Conservation (phyloP, 2,329 filamentous ascomycete species). For the Didymella exigua region DNA sequence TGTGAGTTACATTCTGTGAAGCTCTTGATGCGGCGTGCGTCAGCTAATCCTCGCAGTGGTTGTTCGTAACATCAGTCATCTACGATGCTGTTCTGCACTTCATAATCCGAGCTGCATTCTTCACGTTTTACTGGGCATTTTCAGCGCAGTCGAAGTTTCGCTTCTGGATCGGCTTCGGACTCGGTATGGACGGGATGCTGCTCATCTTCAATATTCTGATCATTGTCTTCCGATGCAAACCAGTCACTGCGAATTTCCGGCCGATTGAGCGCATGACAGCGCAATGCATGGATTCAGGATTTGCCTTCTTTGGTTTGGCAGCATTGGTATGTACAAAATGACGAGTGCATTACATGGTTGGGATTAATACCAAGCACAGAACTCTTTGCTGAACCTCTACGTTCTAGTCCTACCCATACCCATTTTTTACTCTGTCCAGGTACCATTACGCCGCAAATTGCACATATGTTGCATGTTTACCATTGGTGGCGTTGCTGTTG, state of each 20-base stretch:
- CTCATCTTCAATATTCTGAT: conserved; percentile 6
- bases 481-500: conserved; percentile 6
- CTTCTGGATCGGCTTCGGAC: conserved; percentile 3
- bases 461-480: conserved; percentile 2
- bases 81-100: conserved; percentile 9
- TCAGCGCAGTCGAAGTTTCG: conserved; percentile 3
- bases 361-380: neutral
- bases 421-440: conserved; percentile 1
- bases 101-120: conserved; percentile 6
- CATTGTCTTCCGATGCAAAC: conserved; percentile 10
- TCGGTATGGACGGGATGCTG: neutral
- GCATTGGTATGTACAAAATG: neutral
- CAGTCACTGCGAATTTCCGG: conserved; percentile 3
- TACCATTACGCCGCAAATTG: neutral
- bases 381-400: conserved; percentile 1
- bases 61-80: conserved; percentile 2
- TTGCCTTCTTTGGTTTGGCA: neutral
- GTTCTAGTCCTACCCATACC: neutral
- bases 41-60: conserved; percentile 2
- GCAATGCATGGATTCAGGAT: conserved; percentile 2
- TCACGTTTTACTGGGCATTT: conserved; percentile 6
- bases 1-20: neutral
- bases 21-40: neutral
- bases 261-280: neutral
- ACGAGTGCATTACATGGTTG: no score